Percentiles rank a stretch among this genome's conserved stretches.
These are phyloP conservation scores for Nymphaea colorata DNA, from an alignment of 164 flowering plant species.

Conservation along the genomic window DNA sequence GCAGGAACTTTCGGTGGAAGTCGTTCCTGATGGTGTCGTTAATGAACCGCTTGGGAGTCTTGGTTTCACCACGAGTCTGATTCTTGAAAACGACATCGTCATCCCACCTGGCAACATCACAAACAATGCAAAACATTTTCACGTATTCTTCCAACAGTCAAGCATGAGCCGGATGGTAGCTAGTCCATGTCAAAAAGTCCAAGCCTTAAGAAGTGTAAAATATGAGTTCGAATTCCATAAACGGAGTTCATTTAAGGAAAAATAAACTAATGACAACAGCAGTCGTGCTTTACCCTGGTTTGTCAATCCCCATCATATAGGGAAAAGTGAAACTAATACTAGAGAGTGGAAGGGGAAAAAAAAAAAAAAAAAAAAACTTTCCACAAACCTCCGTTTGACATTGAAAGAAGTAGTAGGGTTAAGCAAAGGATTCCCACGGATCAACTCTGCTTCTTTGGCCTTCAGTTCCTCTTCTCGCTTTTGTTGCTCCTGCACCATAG, in stretches of 20 bases:
- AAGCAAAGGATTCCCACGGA: constrained; percentile 80
- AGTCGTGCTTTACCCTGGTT: too few species aligned
- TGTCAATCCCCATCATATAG: too few species aligned
- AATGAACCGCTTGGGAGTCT: constrained; percentile 83
- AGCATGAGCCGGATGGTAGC: too few species aligned
- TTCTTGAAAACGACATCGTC: constrained; percentile 98
- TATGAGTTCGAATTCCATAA: too few species aligned
- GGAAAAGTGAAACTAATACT: too few species aligned
- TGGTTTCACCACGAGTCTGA: constrained; percentile 91
- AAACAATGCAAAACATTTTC: background rate
- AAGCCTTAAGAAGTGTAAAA: too few species aligned
- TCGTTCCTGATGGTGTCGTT: constrained; percentile 93
- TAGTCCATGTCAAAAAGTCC: too few species aligned
- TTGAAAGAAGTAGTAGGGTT: constrained; percentile 56
- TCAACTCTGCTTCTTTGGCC: constrained; percentile 75
- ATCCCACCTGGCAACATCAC: constrained; percentile 54
- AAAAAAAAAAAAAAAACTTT: too few species aligned
- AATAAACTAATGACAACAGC: too few species aligned
- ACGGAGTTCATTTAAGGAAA: too few species aligned
- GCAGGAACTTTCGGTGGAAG: constrained; percentile 87
- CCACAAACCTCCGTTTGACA: constrained; percentile 72
- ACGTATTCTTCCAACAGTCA: too few species aligned
- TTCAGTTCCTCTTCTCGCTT: constrained; percentile 75
- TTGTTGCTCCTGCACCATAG: constrained; percentile 48
- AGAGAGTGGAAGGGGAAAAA: too few species aligned